Conservation (phyloP, 148 eudicot genomes). For the Vaccinium vitisidaea region DNA sequence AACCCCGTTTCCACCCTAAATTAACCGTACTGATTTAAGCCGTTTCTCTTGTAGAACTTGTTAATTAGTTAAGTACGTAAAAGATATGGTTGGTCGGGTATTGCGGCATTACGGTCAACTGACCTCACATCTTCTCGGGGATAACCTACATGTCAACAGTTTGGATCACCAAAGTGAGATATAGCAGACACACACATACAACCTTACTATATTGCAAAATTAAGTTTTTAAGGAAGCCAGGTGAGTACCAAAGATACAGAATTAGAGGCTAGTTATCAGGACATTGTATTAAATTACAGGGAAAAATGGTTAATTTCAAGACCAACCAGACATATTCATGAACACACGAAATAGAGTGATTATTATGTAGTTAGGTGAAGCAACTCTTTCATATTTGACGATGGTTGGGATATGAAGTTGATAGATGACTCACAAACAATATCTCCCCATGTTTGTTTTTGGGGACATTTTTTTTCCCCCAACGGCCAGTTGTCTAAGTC, state of each 20-base stretch:
- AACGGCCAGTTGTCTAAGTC: no score
- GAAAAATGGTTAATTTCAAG: not conserved
- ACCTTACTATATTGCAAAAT: no score
- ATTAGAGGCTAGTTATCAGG: not conserved
- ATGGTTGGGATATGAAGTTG: not conserved
- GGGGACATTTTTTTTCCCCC: no score
- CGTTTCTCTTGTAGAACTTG: not conserved
- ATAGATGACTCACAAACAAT: no score
- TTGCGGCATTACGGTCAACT: not conserved
- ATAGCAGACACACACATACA: no score
- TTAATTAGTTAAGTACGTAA: not conserved
- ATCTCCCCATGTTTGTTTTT: no score
- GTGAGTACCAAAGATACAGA: not conserved
- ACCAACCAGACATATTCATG: not conserved
- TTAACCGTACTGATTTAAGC: not conserved
- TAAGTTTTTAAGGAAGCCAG: no score
- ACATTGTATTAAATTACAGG: not conserved
- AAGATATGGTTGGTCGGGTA: not conserved
- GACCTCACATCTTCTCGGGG: no score
- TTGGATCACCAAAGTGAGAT: no score
- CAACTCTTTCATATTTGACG: not conserved
- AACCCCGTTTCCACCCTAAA: no score
- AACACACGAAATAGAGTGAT: not conserved
- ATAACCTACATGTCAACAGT: no score
- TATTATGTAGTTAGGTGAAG: not conserved